Evolutionary conservation across 768 basidiomycete species (phyloP).

Genomic region (Botryobasidium botryosum): DNA sequence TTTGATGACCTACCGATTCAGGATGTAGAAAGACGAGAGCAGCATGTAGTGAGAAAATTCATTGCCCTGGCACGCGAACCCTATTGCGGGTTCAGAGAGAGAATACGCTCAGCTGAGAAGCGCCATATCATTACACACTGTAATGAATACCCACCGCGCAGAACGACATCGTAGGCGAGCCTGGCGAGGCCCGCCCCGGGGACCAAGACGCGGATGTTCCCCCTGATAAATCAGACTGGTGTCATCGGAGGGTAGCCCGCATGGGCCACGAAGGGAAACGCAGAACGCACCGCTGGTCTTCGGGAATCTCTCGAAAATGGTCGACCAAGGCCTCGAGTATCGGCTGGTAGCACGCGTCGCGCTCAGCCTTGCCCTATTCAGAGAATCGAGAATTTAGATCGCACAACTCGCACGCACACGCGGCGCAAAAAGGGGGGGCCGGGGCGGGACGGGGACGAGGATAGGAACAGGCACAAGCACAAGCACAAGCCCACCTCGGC

Average conservation of each 20-base stretch:
- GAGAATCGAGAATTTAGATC: not conserved
- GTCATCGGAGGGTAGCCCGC: not conserved
- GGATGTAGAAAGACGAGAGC: constrained; percentile 68
- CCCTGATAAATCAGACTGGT: constrained; percentile 20
- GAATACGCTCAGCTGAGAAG: too few species aligned
- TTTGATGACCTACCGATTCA: constrained; percentile 48
- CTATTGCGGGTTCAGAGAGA: too few species aligned
- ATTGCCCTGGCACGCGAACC: constrained; percentile 83
- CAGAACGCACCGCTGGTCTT: constrained; percentile 31
- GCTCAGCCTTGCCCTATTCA: constrained; percentile 54
- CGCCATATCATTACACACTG: too few species aligned
- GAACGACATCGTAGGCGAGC: constrained; percentile 76
- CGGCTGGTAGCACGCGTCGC: constrained; percentile 64
- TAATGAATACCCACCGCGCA: not conserved
- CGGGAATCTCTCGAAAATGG: constrained; percentile 41
- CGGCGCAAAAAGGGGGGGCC: too few species aligned
- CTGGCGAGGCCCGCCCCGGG: constrained; percentile 85
- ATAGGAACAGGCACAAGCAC: too few species aligned
- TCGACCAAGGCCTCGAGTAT: constrained; percentile 57
- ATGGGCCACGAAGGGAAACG: too few species aligned
- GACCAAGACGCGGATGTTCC: constrained; percentile 55
- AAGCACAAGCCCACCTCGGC: constrained; percentile 53
- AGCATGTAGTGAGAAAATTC: constrained; percentile 96
- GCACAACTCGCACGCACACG: too few species aligned
- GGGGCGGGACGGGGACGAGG: too few species aligned